Evolutionary conservation across 2,329 filamentous ascomycete genomes (phyloP).

Genomic region (Aspergillus ibericus): DNA sequence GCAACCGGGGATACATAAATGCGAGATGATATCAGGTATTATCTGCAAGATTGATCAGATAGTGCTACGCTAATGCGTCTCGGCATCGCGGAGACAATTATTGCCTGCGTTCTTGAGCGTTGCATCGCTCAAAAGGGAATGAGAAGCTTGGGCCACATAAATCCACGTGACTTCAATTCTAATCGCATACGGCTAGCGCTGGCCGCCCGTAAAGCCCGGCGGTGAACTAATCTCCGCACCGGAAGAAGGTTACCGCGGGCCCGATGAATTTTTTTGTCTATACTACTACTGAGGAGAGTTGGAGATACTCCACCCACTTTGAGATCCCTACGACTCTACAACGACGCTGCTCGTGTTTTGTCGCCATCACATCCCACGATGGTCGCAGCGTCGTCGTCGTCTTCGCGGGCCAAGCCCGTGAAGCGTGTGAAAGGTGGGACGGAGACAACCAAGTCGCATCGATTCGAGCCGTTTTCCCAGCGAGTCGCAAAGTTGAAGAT

Average conservation of each 20-base stretch:
- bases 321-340: conserved; percentile 14
- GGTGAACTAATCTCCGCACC: conserved; percentile 26
- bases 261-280: conserved; percentile 43
- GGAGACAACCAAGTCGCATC: conserved; percentile 75
- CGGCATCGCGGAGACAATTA: not conserved
- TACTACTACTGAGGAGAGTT: conserved; percentile 17
- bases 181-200: conserved; percentile 10
- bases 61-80: not conserved
- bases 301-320: conserved; percentile 21
- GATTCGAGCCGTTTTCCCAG: conserved; percentile 86
- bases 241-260: conserved; percentile 32
- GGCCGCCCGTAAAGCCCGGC: not conserved
- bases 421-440: conserved; percentile 69
- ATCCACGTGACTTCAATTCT: conserved; percentile 27
- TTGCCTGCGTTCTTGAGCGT: not conserved
- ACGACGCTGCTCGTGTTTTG: conserved; percentile 28
- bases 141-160: conserved; percentile 35
- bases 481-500: conserved; percentile 91
- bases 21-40: not conserved
- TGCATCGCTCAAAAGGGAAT: conserved; percentile 19
- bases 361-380: conserved; percentile 32
- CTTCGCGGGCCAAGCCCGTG: conserved; percentile 67
- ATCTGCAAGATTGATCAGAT: not conserved
- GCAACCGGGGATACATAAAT: not conserved
- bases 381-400: conserved; percentile 58